Base-by-base conservation (phyloP, 129 eudicot genomes). In the Deinandra increscens region DNA sequence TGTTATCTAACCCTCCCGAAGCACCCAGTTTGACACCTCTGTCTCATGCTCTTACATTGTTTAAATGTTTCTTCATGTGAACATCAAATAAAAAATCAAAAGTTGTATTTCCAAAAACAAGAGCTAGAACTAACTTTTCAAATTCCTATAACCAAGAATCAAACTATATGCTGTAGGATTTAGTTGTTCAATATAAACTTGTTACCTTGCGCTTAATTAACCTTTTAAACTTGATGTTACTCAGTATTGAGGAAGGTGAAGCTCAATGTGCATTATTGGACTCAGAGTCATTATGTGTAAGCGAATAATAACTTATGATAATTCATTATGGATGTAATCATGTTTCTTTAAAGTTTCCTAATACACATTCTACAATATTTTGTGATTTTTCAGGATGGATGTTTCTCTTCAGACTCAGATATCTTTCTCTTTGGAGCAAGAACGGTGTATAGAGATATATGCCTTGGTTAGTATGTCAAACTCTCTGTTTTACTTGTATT, bases 171-270 rank as follows among this genome's bases (percentile, higher is more conserved):
- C 7, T 46, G n/a, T 23, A 31, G 44, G 20, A 14, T 46, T 46
- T 1, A 14, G 11, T 64, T 9, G 2, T 26, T 26, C 31, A 26
- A 26, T 5, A 18, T 18, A 7, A 34, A 11, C 53, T 14, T 15
- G 43, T 66, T 54, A 75, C 67, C 34, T 43, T 81, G 51, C 53
- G 31, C 37, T 37, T 34, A 59, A 14, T 62, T 34, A 67, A 73
- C 42, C 49, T 12, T 45, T 54, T 71, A 26, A 33, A 23, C 54
- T 50, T 65, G 13, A 61, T 73, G 49, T 48, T 75, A 69, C 79
- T 42, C 85, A 93, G 99, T 72, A 70, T 94, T 50, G 99, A 94
- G 77, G 99, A 94, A 81, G 99, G 93, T 78, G 99, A 94, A 85
- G 99, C 99, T 75, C 97, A 94, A 44, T 94, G 99, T 72, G 99